Evolutionary conservation across 345 rosid species (phyloP), one percentile per base, ranked within the genome.

Genomic region (Erodium maritimum): DNA sequence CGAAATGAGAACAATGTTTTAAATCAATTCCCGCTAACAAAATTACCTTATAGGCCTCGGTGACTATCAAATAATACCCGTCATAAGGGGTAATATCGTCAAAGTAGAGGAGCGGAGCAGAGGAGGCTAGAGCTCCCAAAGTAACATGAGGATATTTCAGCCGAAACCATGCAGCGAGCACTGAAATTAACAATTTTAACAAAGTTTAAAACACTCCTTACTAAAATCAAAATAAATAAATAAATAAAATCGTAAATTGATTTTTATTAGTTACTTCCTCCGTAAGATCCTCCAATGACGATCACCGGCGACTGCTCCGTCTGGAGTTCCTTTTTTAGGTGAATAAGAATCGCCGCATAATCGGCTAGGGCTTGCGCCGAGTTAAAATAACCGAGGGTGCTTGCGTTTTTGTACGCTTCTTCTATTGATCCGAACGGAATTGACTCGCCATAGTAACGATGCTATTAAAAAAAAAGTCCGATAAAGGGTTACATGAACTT

Each of bases 381-480:
- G 52, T 55, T 71, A 64, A 77, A 74, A 29, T 69, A 77, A 0
- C 82, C 82, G 6, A 60, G 69, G 17, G 56, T 50, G 37, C 70
- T 62, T 2, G 79, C 64, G 54, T 71, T 65, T 11, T 54, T 52
- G 33, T 69, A 12, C 3, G 73, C 69, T 46, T 59, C 59, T 34
- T 60, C 33, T 21, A 48, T 67, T 50, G 70, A 56, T 17, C 60
- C 66, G 42, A 66, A 69, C 8, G 79, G 86, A 63, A 81, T 71
- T 0, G 79, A 69, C 56, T 73, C 59, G 7, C 86, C 86, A 54
- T 78, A 78, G 65, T 69, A 81, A 19, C 86, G 74, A 61, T 81
- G 83, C 86, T 81, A 52, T 2, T 54, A n/a, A n/a, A n/a, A n/a
- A 12, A 59, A 24, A 14, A 42, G 19, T 17, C 25, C 1, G 23